Evolutionary conservation across 2,329 filamentous ascomycete genomes (phyloP).

Genomic region (Sordariomycetes sp.): DNA sequence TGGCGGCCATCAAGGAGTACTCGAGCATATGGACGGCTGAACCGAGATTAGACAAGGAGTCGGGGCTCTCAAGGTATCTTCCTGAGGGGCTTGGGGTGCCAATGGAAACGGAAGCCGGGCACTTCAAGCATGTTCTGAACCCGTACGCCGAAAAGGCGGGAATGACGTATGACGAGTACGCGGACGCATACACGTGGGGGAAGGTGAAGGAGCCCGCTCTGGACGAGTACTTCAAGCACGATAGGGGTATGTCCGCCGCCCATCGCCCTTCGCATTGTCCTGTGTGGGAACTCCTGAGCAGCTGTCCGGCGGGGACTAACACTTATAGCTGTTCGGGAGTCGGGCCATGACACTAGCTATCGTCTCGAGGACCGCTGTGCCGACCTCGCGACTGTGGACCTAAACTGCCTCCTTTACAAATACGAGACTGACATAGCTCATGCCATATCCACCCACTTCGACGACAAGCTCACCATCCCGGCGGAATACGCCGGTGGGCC

Average conservation of each 20-base stretch:
- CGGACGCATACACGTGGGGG: slow-evolving; percentile 75
- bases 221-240: slow-evolving; percentile 92
- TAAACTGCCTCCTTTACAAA: slow-evolving; percentile 93
- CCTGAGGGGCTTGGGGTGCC: slow-evolving; percentile 78
- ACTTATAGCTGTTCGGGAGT: slow-evolving; percentile 68
- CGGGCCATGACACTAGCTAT: slow-evolving; percentile 93
- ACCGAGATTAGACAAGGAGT: slow-evolving; percentile 66
- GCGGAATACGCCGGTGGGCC: slow-evolving; percentile 64
- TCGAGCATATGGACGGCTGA: slow-evolving; percentile 76
- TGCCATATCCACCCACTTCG: slow-evolving; percentile 74
- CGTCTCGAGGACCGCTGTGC: slow-evolving; percentile 81
- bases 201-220: slow-evolving; percentile 73
- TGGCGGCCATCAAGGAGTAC: slow-evolving; percentile 96
- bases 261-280: background rate
- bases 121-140: slow-evolving; percentile 74
- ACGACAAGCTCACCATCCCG: slow-evolving; percentile 73
- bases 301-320: background rate
- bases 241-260: slow-evolving; percentile 38
- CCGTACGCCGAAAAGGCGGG: slow-evolving; percentile 78
- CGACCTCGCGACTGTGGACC: slow-evolving; percentile 82
- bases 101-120: slow-evolving; percentile 79
- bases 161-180: slow-evolving; percentile 76
- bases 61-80: slow-evolving; percentile 75
- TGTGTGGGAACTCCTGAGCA: background rate
- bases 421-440: slow-evolving; percentile 91